Evolutionary conservation across 352 stramenopile species (phyloP), one percentile per base, ranked within the genome.

Genomic region (Thraustochytrium sp.): DNA sequence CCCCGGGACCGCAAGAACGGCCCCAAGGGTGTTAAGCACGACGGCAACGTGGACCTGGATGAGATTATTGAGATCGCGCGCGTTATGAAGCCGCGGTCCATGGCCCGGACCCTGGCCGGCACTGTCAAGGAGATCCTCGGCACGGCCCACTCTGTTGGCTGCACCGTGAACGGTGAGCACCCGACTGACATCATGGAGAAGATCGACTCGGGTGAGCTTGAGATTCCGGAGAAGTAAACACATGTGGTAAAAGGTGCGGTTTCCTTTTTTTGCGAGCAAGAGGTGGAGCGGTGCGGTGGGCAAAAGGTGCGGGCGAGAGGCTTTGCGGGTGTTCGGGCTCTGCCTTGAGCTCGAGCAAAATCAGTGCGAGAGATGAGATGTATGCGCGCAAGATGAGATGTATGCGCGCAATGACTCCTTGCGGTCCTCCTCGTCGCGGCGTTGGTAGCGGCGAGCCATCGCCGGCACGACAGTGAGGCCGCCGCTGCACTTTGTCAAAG

Each of bases 71-170:
- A 97, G 84, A 97, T 99, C 87, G 97, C 97, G 76, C 93, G 96
- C 86, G 91, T 96, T 86, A 99, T 99, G 95, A 92, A 96, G 53
- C 91, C 96, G 84, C 94, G 96, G 85, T 99, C 96, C 55, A 98
- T 99, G 94, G 96, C 97, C 23, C 93, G 94, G 83, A 93, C 89
- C 48, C 91, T 99, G 56, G 63, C 93, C 26, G 97, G 97, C 84
- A 99, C 96, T 82, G 96, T 99, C 84, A 99, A 99, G 92, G 97
- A 99, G 89, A 98, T 99, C 87, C 92, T 99, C 42, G 97, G 97
- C 88, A 99, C 97, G 85, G 95, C 92, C 86, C 93, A 88, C 85
- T 99, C 96, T 84, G 95, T 99, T 84, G 97, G 97, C 88, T 99
- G 96, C 94, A 99, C 96, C 84, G 97, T 99, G 80, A 98, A 99